Conservation (phyloP, 371 early-diverging fungal genomes). For the Rhizoclosmatium hyalinum region DNA sequence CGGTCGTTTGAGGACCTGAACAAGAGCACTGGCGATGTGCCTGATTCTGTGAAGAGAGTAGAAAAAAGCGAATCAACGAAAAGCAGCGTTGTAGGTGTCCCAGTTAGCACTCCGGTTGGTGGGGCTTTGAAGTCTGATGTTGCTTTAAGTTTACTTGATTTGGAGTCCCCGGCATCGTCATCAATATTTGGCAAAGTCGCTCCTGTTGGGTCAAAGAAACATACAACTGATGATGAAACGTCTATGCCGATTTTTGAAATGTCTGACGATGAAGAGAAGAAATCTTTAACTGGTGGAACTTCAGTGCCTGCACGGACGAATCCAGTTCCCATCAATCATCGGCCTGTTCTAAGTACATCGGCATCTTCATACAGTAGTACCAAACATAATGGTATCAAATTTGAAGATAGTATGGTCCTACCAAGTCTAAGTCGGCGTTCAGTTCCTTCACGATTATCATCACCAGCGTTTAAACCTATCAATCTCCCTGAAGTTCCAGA, state of each 20-base stretch:
- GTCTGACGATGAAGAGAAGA: slow-evolving; percentile 18
- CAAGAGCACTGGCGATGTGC: not conserved
- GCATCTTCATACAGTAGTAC: too few relatives aligned
- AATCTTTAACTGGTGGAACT: not conserved
- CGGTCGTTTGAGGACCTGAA: slow-evolving; percentile 21
- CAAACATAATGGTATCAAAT: not conserved
- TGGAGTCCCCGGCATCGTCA: not conserved
- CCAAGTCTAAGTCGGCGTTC: not conserved
- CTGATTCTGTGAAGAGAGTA: not conserved
- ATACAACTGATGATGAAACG: not conserved
- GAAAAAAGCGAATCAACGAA: not conserved
- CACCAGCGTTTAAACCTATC: slow-evolving; percentile 1
- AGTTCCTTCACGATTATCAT: not conserved
- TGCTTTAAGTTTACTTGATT: not conserved
- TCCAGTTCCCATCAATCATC: slow-evolving; percentile 6
- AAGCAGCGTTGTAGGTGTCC: not conserved
- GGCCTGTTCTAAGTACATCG: not conserved
- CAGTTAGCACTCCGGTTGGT: not conserved
- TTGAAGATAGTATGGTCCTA: not conserved
- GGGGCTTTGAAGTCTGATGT: not conserved
- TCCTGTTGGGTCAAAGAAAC: slow-evolving; percentile 3
- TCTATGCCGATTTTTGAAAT: slow-evolving; percentile 19
- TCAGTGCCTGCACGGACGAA: not conserved
- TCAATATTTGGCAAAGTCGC: not conserved
- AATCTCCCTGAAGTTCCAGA: not conserved